A percentile compares a stretch with the other conserved stretches of the same genome.
phyloP scores from a whole-genome alignment of 257 asterid species.

The Lavandula angustifolia region DNA sequence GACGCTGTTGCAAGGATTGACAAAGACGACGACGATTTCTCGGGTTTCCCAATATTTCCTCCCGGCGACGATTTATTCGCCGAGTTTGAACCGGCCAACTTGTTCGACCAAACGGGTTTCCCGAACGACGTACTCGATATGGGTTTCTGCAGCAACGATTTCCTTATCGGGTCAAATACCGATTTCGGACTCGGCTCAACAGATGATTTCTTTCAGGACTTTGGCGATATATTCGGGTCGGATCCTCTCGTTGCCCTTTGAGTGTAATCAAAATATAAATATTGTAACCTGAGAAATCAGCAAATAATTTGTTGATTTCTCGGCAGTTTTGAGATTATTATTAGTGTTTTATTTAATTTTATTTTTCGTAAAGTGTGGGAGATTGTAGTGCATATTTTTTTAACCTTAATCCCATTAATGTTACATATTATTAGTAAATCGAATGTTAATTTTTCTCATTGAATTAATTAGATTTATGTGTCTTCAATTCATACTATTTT shows the following conservation, averaged over 20 bases:
- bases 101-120: conserved; percentile 50
- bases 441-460: neutral
- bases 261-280: neutral
- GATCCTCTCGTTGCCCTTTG: conserved; percentile 53
- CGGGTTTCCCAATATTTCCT: conserved; percentile 48
- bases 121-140: conserved; percentile 43
- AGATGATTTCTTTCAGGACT: conserved; percentile 71
- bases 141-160: conserved; percentile 35
- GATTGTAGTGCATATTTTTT: conserved; percentile 9
- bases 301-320: conserved; percentile 34
- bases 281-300: conserved; percentile 31
- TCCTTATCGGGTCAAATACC: conserved; percentile 46
- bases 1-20: conserved; percentile 29
- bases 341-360: conserved; percentile 4
- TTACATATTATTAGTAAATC: conserved; percentile 15
- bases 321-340: conserved; percentile 41
- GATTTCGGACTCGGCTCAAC: conserved; percentile 47
- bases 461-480: neutral
- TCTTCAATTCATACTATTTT: conserved; percentile 31
- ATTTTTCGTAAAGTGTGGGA: conserved; percentile 3
- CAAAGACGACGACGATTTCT: conserved; percentile 35
- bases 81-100: conserved; percentile 52
- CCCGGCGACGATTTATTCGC: conserved; percentile 44
- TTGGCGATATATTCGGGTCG: conserved; percentile 88
- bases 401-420: too few species aligned